Evolutionary conservation across 768 basidiomycete species (phyloP).

Genomic region (Mrakia blollopis): DNA sequence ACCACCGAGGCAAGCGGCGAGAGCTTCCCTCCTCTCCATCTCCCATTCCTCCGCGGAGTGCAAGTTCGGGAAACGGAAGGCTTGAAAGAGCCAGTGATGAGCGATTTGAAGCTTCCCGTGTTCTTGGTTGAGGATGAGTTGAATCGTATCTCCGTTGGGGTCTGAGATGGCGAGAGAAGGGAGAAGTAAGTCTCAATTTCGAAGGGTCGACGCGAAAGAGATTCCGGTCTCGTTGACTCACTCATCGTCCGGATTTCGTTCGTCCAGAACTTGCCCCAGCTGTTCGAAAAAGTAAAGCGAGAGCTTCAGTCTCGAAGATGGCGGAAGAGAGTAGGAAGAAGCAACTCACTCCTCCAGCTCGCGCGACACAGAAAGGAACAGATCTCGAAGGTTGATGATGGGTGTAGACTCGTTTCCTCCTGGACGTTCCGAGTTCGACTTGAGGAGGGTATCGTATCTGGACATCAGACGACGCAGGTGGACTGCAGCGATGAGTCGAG

Average conservation of each 20-base stretch:
- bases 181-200: not conserved
- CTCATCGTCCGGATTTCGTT: constrained; percentile 1
- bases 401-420: constrained; percentile 1
- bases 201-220: too few species aligned
- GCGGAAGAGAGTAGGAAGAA: too few species aligned
- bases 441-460: constrained; percentile 17
- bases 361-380: not conserved
- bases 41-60: constrained; percentile 20
- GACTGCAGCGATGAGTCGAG: constrained; percentile 7
- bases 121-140: not conserved
- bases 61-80: constrained; percentile 12
- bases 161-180: not conserved
- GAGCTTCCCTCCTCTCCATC: constrained; percentile 18
- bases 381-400: constrained; percentile 3
- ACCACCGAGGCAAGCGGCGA: constrained; percentile 15
- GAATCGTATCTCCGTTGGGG: not conserved
- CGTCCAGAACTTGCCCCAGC: constrained; percentile 7
- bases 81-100: constrained; percentile 28
- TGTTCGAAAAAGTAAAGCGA: too few species aligned
- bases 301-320: too few species aligned
- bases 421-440: not conserved
- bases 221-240: too few species aligned
- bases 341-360: constrained; percentile 13
- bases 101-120: constrained; percentile 22
- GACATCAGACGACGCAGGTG: constrained; percentile 12